Evolutionary conservation across 2,329 filamentous ascomycete species (phyloP), one percentile per base, ranked within the genome.

Genomic region (Colletotrichum costaricense): DNA sequence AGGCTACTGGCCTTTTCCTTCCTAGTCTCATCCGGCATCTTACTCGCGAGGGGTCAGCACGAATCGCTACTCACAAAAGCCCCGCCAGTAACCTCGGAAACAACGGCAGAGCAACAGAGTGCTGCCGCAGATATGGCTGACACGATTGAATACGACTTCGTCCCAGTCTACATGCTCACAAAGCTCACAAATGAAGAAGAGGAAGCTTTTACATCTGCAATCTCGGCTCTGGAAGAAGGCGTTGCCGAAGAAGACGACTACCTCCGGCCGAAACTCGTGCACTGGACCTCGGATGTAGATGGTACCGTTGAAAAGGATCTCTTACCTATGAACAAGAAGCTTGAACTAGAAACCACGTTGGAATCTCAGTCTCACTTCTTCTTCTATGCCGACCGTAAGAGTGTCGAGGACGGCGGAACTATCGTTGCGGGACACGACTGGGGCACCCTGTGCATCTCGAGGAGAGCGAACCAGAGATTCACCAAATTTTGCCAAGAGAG

Each of bases 361-460:
- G 19, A 65, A 7, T 24, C 8, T 4, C 9, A 22, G 0, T 9
- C 28, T 9, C 3, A 33, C 5, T 66, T 28, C 11, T 19, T 9
- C 9, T 55, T 52, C 5, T 66, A 38, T 5, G 62, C 62, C 2
- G 55, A 59, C 11, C 62, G 42, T n/a, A 49, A 38, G 38, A 66
- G 62, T 24, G 62, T 70, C 2, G 62, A 66, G 3, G 55, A 70
- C 8, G 55, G 55, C 1, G 42, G 42, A 24, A 66, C 62, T 0
- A 66, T 59, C 14, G 9, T 66, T 5, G 67, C 2, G 5, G 22
- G 52, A 0, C 24, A 54, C 5, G 62, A 58, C 19, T 63, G 3
- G 42, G 28, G n/a, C 8, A 42, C 54, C 11, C 7, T 19, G 14
- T 35, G 55, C 38, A 30, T 54, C 14, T 42, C 63, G 3, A 2